A percentile compares a stretch with the other conserved stretches of the same genome.
These are phyloP conservation scores for Waltergamsia citrina DNA, from an alignment of 2,329 filamentous ascomycete genomes.

Conservation along the genomic window DNA sequence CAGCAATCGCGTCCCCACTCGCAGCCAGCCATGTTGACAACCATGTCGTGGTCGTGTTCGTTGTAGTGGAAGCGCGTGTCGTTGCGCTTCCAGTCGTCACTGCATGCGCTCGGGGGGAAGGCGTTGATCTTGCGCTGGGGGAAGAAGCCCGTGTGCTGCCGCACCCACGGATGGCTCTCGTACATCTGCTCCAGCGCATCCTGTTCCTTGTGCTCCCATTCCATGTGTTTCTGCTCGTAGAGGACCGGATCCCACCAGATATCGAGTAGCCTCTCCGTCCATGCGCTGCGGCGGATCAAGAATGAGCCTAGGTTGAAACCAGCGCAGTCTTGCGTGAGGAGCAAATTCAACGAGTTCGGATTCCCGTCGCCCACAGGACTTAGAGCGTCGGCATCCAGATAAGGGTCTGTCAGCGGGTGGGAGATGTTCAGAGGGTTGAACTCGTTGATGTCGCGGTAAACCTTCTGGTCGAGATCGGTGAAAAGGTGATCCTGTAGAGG, in stretches of 20 bases:
- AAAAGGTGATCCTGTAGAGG: conserved; percentile 90
- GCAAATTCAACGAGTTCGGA: conserved; percentile 70
- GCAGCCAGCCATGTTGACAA: conserved; percentile 98
- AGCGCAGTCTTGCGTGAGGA: conserved; percentile 86
- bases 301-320: conserved; percentile 97
- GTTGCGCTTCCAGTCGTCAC: conserved; percentile 53
- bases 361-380: conserved; percentile 72
- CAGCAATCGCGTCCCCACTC: conserved; percentile 96
- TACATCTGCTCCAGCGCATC: conserved; percentile 92
- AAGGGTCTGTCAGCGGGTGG: conserved; percentile 66
- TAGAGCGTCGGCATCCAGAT: conserved; percentile 65
- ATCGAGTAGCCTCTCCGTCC: conserved; percentile 86
- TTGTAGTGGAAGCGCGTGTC: conserved; percentile 79
- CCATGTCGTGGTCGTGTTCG: conserved; percentile 75
- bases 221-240: conserved; percentile 98
- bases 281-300: conserved; percentile 75
- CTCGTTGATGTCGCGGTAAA: conserved; percentile 91
- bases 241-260: conserved; percentile 98
- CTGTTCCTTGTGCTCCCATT: conserved; percentile 98
- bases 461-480: conserved; percentile 60
- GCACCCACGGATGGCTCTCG: conserved; percentile 82
- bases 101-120: conserved; percentile 85
- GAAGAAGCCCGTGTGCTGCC: conserved; percentile 79
- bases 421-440: conserved; percentile 93
- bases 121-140: conserved; percentile 90